Percentiles rank a stretch among this genome's conserved stretches.
phyloP scores from a whole-genome alignment of 2,329 filamentous ascomycete species.

The Cercospora janseana region DNA sequence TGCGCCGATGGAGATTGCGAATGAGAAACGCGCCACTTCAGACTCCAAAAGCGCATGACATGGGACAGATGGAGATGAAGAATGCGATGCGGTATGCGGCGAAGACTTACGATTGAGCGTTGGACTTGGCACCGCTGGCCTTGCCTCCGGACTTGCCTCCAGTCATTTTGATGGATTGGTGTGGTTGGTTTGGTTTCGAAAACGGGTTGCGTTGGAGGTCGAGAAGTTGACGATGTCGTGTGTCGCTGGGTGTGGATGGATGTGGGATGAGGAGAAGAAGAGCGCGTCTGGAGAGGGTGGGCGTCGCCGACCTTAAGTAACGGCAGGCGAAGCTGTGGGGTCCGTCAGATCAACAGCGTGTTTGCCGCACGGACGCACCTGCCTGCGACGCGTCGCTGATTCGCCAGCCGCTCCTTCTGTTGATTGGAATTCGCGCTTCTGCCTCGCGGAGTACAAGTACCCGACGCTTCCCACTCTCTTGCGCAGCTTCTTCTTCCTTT shows the following conservation, averaged over 20 bases:
- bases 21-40: slow-evolving; percentile 33
- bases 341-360: slow-evolving; percentile 17
- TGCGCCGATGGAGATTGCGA: slow-evolving; percentile 27
- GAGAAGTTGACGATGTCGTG: slow-evolving; percentile 26
- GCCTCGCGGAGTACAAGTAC: slow-evolving; percentile 14
- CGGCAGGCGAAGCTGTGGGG: slow-evolving; percentile 9
- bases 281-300: slow-evolving; percentile 22
- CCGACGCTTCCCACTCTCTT: slow-evolving; percentile 14
- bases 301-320: slow-evolving; percentile 20
- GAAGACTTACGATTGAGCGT: slow-evolving; percentile 89
- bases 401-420: slow-evolving; percentile 7
- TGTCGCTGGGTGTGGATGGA: slow-evolving; percentile 35
- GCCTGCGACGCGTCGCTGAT: slow-evolving; percentile 18
- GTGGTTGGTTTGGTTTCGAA: slow-evolving; percentile 35
- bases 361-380: slow-evolving; percentile 14
- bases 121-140: slow-evolving; percentile 93
- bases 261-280: slow-evolving; percentile 40
- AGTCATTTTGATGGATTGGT: slow-evolving; percentile 83
- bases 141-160: slow-evolving; percentile 99
- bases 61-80: slow-evolving; percentile 26
- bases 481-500: slow-evolving; percentile 37
- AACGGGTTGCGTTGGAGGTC: slow-evolving; percentile 33
- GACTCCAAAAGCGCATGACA: slow-evolving; percentile 46
- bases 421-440: slow-evolving; percentile 10
- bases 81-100: slow-evolving; percentile 15